Percentiles rank a stretch among this genome's conserved stretches.
Evolutionary conservation across 2,329 filamentous ascomycete genomes (phyloP).

Genomic region (Ophiocordyceps robertsii): DNA sequence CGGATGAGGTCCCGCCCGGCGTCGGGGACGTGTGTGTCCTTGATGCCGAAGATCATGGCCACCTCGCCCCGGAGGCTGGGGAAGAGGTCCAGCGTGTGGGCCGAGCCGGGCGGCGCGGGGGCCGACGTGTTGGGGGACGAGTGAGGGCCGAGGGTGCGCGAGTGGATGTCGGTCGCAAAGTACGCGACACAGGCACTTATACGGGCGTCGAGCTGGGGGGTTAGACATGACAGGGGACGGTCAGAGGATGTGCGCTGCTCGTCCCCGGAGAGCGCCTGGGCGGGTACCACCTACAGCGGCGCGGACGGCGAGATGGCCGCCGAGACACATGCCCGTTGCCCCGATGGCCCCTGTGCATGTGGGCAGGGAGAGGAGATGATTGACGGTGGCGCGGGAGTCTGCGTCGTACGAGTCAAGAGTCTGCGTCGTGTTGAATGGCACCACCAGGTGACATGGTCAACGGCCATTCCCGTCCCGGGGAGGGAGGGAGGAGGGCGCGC

Average conservation of each 20-base stretch:
- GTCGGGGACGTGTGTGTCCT: constrained; percentile 80
- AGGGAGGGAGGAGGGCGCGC: too few relatives aligned
- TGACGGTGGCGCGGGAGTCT: constrained; percentile 55
- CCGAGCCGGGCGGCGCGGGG: constrained; percentile 22
- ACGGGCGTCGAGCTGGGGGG: constrained; percentile 51
- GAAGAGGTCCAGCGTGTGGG: constrained; percentile 40
- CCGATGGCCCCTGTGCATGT: constrained; percentile 76
- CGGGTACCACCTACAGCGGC: constrained; percentile 29
- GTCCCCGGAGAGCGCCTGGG: background rate
- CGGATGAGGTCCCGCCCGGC: constrained; percentile 74
- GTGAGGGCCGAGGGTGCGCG: constrained; percentile 55
- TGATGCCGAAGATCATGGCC: constrained; percentile 82
- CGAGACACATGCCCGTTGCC: constrained; percentile 81
- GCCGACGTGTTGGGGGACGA: constrained; percentile 31
- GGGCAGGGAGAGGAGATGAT: constrained; percentile 54
- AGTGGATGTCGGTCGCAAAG: constrained; percentile 88
- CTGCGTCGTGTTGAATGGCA: constrained; percentile 22
- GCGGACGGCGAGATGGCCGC: constrained; percentile 66
- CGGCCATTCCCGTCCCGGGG: too few relatives aligned
- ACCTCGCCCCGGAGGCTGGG: constrained; percentile 67
- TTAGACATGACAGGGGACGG: background rate
- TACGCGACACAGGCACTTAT: constrained; percentile 71
- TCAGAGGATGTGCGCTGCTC: background rate
- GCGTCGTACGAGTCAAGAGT: constrained; percentile 78
- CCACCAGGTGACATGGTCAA: background rate